These are phyloP conservation scores for Didymella pinodella DNA, from an alignment of 2,329 filamentous ascomycete genomes.

Conservation along the genomic window DNA sequence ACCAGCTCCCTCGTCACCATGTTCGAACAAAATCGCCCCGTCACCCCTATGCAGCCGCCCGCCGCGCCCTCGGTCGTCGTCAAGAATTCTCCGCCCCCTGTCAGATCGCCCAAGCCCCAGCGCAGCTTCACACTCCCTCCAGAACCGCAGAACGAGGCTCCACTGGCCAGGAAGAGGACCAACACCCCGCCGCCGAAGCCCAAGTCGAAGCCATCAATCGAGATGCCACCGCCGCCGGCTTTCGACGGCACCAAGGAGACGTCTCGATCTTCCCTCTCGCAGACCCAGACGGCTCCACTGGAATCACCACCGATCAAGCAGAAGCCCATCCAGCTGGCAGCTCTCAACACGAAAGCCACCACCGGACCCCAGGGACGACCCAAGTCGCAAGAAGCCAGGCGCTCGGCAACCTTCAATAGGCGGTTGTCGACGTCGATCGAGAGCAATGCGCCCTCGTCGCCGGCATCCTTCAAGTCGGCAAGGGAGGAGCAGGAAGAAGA, in stretches of 20 bases:
- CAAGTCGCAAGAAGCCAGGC: slow-evolving; percentile 36
- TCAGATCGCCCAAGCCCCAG: slow-evolving; percentile 55
- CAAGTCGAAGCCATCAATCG: slow-evolving; percentile 42
- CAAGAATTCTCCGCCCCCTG: slow-evolving; percentile 41
- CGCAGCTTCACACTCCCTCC: slow-evolving; percentile 42
- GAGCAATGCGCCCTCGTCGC: slow-evolving; percentile 41
- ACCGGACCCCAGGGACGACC: slow-evolving; percentile 32
- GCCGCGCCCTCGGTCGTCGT: slow-evolving; percentile 30
- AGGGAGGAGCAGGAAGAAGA: slow-evolving; percentile 44
- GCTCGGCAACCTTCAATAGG: slow-evolving; percentile 28
- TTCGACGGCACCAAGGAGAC: slow-evolving; percentile 26
- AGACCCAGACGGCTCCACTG: slow-evolving; percentile 32
- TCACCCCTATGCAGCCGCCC: slow-evolving; percentile 26
- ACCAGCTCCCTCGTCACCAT: slow-evolving; percentile 72
- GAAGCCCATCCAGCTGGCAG: slow-evolving; percentile 36
- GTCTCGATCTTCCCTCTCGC: slow-evolving; percentile 23
- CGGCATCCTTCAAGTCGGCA: slow-evolving; percentile 48
- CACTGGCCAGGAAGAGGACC: slow-evolving; percentile 31
- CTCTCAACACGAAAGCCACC: slow-evolving; percentile 29
- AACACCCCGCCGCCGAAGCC: slow-evolving; percentile 35
- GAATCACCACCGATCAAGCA: slow-evolving; percentile 37
- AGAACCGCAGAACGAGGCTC: slow-evolving; percentile 33
- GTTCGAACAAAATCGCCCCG: slow-evolving; percentile 65
- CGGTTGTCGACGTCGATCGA: slow-evolving; percentile 39
- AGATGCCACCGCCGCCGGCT: slow-evolving; percentile 24